A percentile compares a stretch with the other conserved stretches of the same genome.
phyloP scores from a whole-genome alignment of 345 rosid species.

The Raphanus raphanistrum region DNA sequence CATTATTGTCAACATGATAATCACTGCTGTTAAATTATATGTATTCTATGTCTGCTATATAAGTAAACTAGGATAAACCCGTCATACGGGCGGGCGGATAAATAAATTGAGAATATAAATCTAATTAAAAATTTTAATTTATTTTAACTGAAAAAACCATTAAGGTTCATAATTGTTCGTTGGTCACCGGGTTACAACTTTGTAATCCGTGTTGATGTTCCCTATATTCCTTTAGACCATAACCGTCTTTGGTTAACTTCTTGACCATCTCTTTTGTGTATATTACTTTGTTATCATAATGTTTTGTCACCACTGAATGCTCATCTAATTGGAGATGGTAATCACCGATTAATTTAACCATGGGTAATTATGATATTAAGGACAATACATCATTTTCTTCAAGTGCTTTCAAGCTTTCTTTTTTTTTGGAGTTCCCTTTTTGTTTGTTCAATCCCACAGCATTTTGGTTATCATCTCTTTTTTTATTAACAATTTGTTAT shows the following conservation, averaged over 20 bases:
- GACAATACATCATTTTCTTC: conserved; percentile 34
- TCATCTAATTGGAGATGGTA: conserved; percentile 29
- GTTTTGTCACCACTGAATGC: conserved; percentile 21
- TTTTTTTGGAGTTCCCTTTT: conserved; percentile 3
- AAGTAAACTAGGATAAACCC: too few species aligned
- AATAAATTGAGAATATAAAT: too few species aligned
- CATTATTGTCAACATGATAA: too few species aligned
- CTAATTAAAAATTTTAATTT: too few species aligned
- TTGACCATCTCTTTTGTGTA: conserved; percentile 35
- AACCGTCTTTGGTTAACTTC: not conserved
- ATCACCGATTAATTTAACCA: conserved; percentile 13
- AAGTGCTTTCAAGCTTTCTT: conserved; percentile 6
- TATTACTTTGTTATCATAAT: not conserved
- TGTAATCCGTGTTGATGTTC: too few species aligned
- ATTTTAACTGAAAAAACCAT: too few species aligned
- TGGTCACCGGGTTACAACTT: too few species aligned
- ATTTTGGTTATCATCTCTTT: not conserved
- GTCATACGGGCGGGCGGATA: too few species aligned
- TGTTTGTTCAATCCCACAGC: not conserved
- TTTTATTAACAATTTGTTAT: not conserved
- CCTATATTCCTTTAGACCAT: not conserved
- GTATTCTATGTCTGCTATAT: too few species aligned
- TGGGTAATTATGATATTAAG: conserved; percentile 27
- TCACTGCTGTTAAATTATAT: too few species aligned
- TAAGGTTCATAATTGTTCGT: too few species aligned